A percentile compares a stretch with the other conserved stretches of the same genome.
Conservation (phyloP, 768 basidiomycete genomes). For the Lactarius vividus region DNA sequence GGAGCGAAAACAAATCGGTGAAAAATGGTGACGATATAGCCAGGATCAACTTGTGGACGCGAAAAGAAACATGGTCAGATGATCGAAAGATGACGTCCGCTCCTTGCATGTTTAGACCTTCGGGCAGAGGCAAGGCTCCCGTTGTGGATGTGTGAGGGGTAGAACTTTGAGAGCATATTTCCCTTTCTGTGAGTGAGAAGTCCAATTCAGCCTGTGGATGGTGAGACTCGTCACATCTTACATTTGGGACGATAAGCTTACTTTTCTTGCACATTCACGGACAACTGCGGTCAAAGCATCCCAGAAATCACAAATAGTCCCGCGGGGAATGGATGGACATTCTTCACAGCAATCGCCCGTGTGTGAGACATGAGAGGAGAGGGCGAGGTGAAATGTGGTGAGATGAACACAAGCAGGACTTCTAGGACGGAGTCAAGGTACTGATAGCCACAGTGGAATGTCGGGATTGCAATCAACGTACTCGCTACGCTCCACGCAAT, state of each 20-base stretch:
- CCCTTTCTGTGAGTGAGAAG: background rate
- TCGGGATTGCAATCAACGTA: too few relatives aligned
- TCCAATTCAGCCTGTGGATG: background rate
- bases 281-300: background rate
- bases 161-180: background rate
- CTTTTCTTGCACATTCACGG: background rate
- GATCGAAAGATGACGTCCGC: background rate
- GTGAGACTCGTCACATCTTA: background rate
- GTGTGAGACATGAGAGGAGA: background rate
- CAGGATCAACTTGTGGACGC: constrained; percentile 2
- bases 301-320: background rate
- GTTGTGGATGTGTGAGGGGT: background rate
- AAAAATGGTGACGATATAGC: constrained; percentile 4
- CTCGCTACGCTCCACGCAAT: too few relatives aligned
- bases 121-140: background rate
- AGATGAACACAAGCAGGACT: background rate
- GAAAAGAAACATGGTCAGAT: background rate
- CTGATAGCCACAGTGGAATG: background rate
- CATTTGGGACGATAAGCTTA: background rate
- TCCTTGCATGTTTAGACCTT: background rate
- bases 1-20: background rate
- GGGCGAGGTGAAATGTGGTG: background rate
- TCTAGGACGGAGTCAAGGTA: too few relatives aligned
- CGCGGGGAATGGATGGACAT: background rate
- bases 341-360: too few relatives aligned